A percentile compares a stretch with the other conserved stretches of the same genome.
Conservation (phyloP, 1,284 basidiomycete species). For the Sporisorium graminicola region DNA sequence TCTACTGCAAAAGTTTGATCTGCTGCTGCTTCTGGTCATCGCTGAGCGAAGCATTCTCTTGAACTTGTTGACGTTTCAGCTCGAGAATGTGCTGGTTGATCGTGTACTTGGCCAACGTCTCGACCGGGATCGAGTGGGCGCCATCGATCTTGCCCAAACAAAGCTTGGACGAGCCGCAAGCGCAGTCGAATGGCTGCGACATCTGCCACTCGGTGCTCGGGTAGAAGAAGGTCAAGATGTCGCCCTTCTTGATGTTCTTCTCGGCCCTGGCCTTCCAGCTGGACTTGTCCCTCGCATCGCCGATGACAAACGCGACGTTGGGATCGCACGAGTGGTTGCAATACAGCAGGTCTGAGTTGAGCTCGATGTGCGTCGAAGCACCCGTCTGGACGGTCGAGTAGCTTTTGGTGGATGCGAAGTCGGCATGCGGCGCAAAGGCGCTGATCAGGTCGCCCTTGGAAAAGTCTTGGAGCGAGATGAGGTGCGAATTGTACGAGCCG, state of each 20-base stretch:
- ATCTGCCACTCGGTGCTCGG: constrained; percentile 67
- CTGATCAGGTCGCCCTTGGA: constrained; percentile 49
- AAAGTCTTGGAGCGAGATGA: constrained; percentile 52
- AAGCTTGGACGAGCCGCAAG: constrained; percentile 33
- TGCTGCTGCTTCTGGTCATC: constrained; percentile 1
- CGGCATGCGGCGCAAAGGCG: constrained; percentile 47
- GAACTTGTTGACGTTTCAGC: constrained; percentile 52
- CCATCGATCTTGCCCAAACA: constrained; percentile 61
- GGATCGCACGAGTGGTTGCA: constrained; percentile 67
- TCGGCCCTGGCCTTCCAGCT: constrained; percentile 51
- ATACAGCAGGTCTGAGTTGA: constrained; percentile 66
- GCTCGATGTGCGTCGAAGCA: constrained; percentile 54
- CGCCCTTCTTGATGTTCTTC: constrained; percentile 57
- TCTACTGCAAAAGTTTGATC: constrained; percentile 8
- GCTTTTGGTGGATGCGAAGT: constrained; percentile 27
- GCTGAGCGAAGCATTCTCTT: background rate
- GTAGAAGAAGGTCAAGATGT: constrained; percentile 66
- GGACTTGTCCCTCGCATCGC: constrained; percentile 31
- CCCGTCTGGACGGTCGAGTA: constrained; percentile 66
- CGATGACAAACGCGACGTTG: constrained; percentile 53
- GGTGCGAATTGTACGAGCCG: constrained; percentile 63
- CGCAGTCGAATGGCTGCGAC: constrained; percentile 65
- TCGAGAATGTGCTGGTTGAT: constrained; percentile 61
- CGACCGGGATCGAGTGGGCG: constrained; percentile 44
- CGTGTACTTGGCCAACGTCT: constrained; percentile 48